Percentiles rank a stretch among this genome's conserved stretches.
These are phyloP conservation scores for Rhinocladiella mackenziei DNA, from an alignment of 2,329 filamentous ascomycete genomes.

Conservation along the genomic window DNA sequence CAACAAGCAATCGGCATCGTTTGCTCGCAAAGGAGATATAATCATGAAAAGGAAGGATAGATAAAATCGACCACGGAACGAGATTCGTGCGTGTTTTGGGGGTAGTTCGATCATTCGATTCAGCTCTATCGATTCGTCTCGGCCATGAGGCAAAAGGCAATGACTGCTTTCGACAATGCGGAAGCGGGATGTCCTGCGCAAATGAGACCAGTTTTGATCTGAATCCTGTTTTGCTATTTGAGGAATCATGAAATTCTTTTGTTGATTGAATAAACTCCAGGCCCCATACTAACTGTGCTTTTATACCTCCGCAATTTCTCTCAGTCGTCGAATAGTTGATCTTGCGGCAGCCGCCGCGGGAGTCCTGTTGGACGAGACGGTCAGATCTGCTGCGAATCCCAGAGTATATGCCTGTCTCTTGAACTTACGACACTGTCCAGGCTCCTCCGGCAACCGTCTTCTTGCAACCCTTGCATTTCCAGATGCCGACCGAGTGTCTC, in stretches of 20 bases:
- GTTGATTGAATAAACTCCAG: slow-evolving; percentile 22
- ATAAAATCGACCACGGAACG: slow-evolving; percentile 2
- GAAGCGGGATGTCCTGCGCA: slow-evolving; percentile 15
- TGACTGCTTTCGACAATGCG: slow-evolving; percentile 17
- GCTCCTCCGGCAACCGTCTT: slow-evolving; percentile 92
- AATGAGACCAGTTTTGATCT: slow-evolving; percentile 13
- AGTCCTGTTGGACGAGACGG: slow-evolving; percentile 55
- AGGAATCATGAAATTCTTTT: slow-evolving; percentile 11
- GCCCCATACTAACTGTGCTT: slow-evolving; percentile 22
- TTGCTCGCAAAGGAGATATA: too few species aligned
- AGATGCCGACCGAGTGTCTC: slow-evolving; percentile 88
- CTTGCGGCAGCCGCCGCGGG: slow-evolving; percentile 89
- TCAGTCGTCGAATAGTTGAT: slow-evolving; percentile 93
- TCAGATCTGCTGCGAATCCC: slow-evolving; percentile 4
- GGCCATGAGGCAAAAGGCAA: slow-evolving; percentile 17
- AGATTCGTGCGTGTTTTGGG: slow-evolving; percentile 1
- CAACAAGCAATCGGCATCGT: too few species aligned
- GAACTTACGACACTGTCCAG: slow-evolving; percentile 93
- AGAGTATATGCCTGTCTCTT: slow-evolving; percentile 8
- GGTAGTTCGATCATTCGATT: slow-evolving; percentile 27
- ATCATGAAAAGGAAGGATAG: slow-evolving; percentile 2
- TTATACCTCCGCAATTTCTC: slow-evolving; percentile 88
- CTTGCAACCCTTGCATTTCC: slow-evolving; percentile 92
- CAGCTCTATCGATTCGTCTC: slow-evolving; percentile 27
- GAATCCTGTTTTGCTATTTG: slow-evolving; percentile 12